Conservation (phyloP, 495 filamentous ascomycete genomes). For the Friedmanniomyces simplex region DNA sequence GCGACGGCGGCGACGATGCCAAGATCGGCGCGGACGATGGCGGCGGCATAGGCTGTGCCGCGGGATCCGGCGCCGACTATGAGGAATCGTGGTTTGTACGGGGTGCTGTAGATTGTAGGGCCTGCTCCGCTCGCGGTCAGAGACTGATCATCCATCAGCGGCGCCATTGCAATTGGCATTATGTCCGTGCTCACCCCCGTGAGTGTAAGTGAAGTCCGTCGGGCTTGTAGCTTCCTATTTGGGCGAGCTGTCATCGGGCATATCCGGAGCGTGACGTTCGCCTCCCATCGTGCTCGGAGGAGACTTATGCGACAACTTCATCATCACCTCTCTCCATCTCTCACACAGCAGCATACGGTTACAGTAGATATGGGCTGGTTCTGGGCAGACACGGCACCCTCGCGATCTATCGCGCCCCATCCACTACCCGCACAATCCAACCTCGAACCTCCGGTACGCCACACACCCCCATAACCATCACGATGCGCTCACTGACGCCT, state of each 20-base stretch:
- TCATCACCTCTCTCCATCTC: not conserved
- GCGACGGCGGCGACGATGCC: constrained; percentile 64
- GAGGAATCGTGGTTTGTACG: constrained; percentile 7
- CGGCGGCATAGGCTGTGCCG: constrained; percentile 63
- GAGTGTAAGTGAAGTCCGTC: not conserved
- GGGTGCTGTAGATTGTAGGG: not conserved
- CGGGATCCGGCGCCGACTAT: constrained; percentile 84
- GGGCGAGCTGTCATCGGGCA: not conserved
- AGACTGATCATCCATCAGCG: not conserved
- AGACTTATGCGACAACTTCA: not conserved
- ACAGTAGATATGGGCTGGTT: constrained; percentile 79
- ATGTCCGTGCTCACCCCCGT: too few relatives aligned
- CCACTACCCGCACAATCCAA: constrained; percentile 30
- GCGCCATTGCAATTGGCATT: constrained; percentile 5
- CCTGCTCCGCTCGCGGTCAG: not conserved
- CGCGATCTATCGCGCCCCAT: constrained; percentile 37
- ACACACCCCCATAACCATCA: not conserved
- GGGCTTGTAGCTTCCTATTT: not conserved
- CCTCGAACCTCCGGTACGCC: constrained; percentile 59
- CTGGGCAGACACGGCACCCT: constrained; percentile 66
- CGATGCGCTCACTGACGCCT: constrained; percentile 17
- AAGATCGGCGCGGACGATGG: constrained; percentile 44
- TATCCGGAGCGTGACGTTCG: not conserved
- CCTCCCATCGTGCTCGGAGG: not conserved
- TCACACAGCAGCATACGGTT: not conserved